A percentile compares a stretch with the other conserved stretches of the same genome.
Evolutionary conservation across 2,329 filamentous ascomycete species (phyloP).

Genomic region (Grosmannia penicillata): DNA sequence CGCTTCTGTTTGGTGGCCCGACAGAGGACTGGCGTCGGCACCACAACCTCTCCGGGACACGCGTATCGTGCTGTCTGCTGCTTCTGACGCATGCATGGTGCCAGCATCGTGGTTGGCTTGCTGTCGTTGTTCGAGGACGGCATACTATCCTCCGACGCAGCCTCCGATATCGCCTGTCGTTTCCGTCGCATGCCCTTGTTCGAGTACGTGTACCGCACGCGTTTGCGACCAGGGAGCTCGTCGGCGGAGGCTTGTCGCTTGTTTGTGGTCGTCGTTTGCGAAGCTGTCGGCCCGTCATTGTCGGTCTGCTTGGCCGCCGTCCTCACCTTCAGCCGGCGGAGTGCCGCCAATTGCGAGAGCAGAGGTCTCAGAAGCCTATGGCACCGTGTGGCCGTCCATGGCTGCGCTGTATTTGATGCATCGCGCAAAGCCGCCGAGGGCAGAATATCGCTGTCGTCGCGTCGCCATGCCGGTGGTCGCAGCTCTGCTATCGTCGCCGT

Average conservation of each 20-base stretch:
- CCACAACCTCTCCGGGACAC: slow-evolving; percentile 12
- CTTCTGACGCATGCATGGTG: too few relatives aligned
- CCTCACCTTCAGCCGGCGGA: slow-evolving; percentile 20
- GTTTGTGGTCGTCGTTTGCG: neutral
- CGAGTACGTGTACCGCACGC: slow-evolving; percentile 13
- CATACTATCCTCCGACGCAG: too few relatives aligned
- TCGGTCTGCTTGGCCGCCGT: neutral
- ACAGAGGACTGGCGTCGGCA: slow-evolving; percentile 19
- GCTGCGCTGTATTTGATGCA: slow-evolving; percentile 9
- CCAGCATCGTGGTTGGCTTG: neutral
- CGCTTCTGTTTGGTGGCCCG: slow-evolving; percentile 14
- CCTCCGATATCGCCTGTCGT: neutral
- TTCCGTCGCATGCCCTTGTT: slow-evolving; percentile 5
- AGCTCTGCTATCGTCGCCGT: neutral
- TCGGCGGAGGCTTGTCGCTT: neutral
- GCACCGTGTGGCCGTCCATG: slow-evolving; percentile 33
- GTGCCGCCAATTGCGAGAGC: slow-evolving; percentile 24
- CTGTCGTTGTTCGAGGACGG: neutral
- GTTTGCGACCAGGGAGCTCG: slow-evolving; percentile 6
- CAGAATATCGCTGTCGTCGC: slow-evolving; percentile 4
- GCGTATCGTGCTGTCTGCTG: slow-evolving; percentile 1
- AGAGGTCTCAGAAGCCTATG: slow-evolving; percentile 31
- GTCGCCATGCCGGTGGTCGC: slow-evolving; percentile 1
- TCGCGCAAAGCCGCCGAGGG: slow-evolving; percentile 3
- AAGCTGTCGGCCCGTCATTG: neutral